Evolutionary conservation across 495 filamentous ascomycete genomes (phyloP).

Genomic region (Tuber magnatum): DNA sequence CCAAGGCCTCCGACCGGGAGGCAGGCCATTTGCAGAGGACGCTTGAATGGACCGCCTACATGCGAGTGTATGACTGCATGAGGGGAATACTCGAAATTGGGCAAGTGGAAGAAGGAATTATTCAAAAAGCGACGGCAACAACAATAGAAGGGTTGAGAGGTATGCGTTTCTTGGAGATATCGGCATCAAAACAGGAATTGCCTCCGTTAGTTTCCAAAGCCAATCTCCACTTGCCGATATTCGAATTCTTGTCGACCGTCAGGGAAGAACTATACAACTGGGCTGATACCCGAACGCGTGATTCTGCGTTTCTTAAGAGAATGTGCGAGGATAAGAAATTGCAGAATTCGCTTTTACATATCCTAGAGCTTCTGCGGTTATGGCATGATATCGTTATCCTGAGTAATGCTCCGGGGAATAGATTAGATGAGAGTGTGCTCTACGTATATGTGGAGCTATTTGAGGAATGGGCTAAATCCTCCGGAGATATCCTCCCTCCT

Average conservation of each 20-base stretch:
- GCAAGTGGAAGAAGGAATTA: conserved; percentile 23
- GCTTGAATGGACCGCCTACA: conserved; percentile 3
- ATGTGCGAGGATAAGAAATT: neutral
- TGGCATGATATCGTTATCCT: conserved; percentile 42
- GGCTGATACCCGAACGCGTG: neutral
- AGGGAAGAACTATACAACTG: neutral
- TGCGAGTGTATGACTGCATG: conserved; percentile 23
- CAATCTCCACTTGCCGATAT: conserved; percentile 27
- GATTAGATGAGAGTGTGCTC: conserved; percentile 52
- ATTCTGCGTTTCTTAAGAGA: neutral
- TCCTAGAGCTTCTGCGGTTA: conserved; percentile 28
- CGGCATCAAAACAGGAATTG: conserved; percentile 22
- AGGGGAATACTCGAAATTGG: conserved; percentile 20
- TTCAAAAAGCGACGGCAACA: conserved; percentile 26
- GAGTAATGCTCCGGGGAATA: conserved; percentile 12
- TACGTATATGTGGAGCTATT: conserved; percentile 49
- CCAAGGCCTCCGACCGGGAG: neutral
- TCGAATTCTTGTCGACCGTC: conserved; percentile 34
- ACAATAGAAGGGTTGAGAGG: conserved; percentile 23
- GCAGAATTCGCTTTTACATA: neutral
- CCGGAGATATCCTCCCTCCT: conserved; percentile 32
- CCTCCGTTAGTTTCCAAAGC: conserved; percentile 11
- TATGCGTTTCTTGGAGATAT: conserved; percentile 37
- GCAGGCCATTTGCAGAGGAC: conserved; percentile 15
- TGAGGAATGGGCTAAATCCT: conserved; percentile 29